phyloP scores from a whole-genome alignment of 2,329 filamentous ascomycete species.

The Colletotrichum liaoningense region DNA sequence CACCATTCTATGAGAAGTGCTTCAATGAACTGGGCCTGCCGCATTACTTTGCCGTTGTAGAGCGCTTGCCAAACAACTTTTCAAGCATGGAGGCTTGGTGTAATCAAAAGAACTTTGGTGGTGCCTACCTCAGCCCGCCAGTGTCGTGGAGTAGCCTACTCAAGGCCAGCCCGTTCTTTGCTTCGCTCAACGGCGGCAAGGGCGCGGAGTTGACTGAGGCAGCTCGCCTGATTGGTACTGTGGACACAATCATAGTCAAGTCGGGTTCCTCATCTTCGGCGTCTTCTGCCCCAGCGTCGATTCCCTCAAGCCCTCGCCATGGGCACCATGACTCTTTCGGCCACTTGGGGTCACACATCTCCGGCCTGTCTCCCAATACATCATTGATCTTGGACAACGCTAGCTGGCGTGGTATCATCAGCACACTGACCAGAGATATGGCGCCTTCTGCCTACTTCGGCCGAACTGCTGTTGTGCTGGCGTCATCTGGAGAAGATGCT shows the following conservation, averaged over 20 bases:
- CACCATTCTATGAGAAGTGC: constrained; percentile 87
- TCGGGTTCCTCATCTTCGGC: constrained; percentile 56
- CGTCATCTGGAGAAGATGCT: constrained; percentile 79
- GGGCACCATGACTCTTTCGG: constrained; percentile 43
- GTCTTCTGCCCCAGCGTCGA: constrained; percentile 58
- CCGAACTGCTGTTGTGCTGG: constrained; percentile 80
- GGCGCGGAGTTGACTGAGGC: constrained; percentile 77
- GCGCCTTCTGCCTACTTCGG: constrained; percentile 84
- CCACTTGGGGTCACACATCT: constrained; percentile 34
- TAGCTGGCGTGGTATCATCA: constrained; percentile 86
- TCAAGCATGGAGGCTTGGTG: constrained; percentile 78
- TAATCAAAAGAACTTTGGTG: constrained; percentile 81
- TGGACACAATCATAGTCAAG: constrained; percentile 83
- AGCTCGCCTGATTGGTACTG: constrained; percentile 80
- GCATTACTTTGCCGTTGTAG: constrained; percentile 81
- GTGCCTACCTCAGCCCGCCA: constrained; percentile 83
- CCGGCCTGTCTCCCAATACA: constrained; percentile 57
- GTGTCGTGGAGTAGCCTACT: constrained; percentile 71
- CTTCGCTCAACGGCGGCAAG: constrained; percentile 59
- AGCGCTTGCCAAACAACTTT: constrained; percentile 73
- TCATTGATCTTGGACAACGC: constrained; percentile 83
- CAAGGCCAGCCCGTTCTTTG: constrained; percentile 63
- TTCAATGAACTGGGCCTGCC: constrained; percentile 88
- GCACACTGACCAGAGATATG: constrained; percentile 83
- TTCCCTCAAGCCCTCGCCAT: constrained; percentile 59